These are phyloP conservation scores for Trametes cingulata DNA, from an alignment of 768 basidiomycete species.

Conservation along the genomic window DNA sequence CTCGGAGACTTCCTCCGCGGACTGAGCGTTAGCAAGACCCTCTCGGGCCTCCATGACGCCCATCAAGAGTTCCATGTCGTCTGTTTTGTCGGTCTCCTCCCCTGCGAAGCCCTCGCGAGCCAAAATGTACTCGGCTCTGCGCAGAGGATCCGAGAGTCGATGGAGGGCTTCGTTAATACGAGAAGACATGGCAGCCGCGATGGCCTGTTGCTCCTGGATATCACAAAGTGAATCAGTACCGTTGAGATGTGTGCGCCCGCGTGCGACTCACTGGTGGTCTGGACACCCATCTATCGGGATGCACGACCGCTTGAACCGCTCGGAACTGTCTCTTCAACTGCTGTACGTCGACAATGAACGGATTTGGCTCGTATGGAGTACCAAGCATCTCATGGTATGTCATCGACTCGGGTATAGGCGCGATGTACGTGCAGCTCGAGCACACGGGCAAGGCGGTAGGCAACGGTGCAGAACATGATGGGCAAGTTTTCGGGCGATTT, in stretches of 20 bases:
- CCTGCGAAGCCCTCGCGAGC: constrained; percentile 56
- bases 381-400: constrained; percentile 72
- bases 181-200: constrained; percentile 70
- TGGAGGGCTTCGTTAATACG: constrained; percentile 83
- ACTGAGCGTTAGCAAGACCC: constrained; percentile 64
- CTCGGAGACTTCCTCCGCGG: constrained; percentile 47
- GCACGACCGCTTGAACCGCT: constrained; percentile 71
- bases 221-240: neutral
- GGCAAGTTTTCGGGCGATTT: constrained; percentile 41
- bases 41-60: constrained; percentile 82
- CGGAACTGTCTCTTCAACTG: constrained; percentile 68
- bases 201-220: constrained; percentile 52
- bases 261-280: constrained; percentile 37
- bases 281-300: constrained; percentile 83
- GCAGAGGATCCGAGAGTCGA: constrained; percentile 68
- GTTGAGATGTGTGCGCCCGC: neutral
- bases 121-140: constrained; percentile 82
- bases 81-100: constrained; percentile 69
- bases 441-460: constrained; percentile 75
- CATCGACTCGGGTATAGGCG: constrained; percentile 51
- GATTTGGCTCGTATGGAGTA: constrained; percentile 60
- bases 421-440: constrained; percentile 67
- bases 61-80: constrained; percentile 69
- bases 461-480: constrained; percentile 60
- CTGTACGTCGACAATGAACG: constrained; percentile 65